Evolutionary conservation across 2,329 filamentous ascomycete species (phyloP).

Genomic region (Dactylellina parvicollis): DNA sequence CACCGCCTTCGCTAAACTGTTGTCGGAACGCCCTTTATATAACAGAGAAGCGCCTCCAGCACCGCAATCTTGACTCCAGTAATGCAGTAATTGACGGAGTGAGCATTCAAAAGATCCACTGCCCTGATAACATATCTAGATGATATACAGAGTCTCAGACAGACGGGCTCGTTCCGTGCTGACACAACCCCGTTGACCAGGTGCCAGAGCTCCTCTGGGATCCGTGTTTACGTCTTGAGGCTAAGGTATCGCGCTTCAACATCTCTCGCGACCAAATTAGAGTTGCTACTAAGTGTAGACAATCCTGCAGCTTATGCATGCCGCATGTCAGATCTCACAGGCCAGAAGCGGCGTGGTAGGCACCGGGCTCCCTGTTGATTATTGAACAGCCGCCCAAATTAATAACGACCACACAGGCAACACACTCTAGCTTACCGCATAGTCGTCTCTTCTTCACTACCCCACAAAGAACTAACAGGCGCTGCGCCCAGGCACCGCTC

Average conservation of each 20-base stretch:
- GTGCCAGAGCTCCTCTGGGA: background rate
- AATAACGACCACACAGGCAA: slow-evolving; percentile 27
- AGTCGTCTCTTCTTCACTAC: background rate
- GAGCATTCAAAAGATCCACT: background rate
- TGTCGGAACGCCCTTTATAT: background rate
- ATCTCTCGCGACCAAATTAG: slow-evolving; percentile 1
- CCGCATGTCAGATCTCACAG: slow-evolving; percentile 41
- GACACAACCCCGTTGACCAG: background rate
- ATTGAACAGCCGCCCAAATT: slow-evolving; percentile 37
- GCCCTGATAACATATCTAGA: background rate
- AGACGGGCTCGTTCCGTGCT: background rate
- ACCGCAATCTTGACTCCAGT: background rate
- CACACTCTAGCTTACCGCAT: slow-evolving; percentile 24
- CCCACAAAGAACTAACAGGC: background rate
- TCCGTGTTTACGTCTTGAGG: background rate
- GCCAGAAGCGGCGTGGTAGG: slow-evolving; percentile 10
- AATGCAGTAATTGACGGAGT: background rate
- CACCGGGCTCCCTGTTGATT: slow-evolving; percentile 10
- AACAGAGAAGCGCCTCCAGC: background rate
- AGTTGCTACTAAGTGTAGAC: slow-evolving; percentile 40
- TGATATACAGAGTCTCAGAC: background rate
- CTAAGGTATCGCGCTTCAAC: background rate
- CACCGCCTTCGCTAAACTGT: background rate
- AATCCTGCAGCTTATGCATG: slow-evolving; percentile 31
- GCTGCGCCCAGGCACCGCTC: background rate